A percentile compares a stretch with the other conserved stretches of the same genome.
Conservation (phyloP, 1,284 basidiomycete species). For the Ceraceosorus guamensis region DNA sequence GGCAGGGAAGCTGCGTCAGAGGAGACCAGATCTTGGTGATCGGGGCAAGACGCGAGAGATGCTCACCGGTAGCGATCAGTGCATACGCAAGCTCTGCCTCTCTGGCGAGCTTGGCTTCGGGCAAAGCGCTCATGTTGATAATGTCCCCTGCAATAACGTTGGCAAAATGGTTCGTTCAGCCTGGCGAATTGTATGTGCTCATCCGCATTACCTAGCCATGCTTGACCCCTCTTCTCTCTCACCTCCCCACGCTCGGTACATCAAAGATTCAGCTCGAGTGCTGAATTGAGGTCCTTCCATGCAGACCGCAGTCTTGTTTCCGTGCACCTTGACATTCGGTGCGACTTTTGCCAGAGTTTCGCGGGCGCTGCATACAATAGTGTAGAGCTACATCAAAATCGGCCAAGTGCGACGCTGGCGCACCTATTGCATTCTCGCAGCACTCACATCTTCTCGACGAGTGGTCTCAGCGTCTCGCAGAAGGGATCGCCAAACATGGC, state of each 20-base stretch:
- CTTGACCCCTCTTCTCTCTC: slow-evolving; percentile 51
- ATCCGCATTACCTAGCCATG: slow-evolving; percentile 58
- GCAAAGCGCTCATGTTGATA: slow-evolving; percentile 74
- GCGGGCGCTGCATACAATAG: slow-evolving; percentile 11
- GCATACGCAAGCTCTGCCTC: slow-evolving; percentile 72
- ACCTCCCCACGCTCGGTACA: slow-evolving; percentile 88
- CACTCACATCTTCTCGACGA: slow-evolving; percentile 30
- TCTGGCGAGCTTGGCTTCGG: slow-evolving; percentile 88
- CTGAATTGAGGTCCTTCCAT: slow-evolving; percentile 95
- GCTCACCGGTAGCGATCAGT: slow-evolving; percentile 55
- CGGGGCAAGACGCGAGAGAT: slow-evolving; percentile 5
- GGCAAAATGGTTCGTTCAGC: not conserved
- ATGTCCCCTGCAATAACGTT: slow-evolving; percentile 24
- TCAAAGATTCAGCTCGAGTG: slow-evolving; percentile 85
- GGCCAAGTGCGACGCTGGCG: not conserved
- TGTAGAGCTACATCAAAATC: not conserved
- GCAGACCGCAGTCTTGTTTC: slow-evolving; percentile 77
- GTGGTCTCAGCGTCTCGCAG: slow-evolving; percentile 23
- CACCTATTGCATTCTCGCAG: not conserved
- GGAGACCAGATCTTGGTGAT: not conserved
- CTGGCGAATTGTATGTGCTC: slow-evolving; percentile 44
- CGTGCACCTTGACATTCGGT: slow-evolving; percentile 53
- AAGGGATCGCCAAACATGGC: slow-evolving; percentile 77
- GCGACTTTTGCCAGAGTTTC: slow-evolving; percentile 16
- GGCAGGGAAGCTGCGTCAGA: no score